phyloP scores from a whole-genome alignment of 2,329 filamentous ascomycete species.

The Thelonectria blattea region DNA sequence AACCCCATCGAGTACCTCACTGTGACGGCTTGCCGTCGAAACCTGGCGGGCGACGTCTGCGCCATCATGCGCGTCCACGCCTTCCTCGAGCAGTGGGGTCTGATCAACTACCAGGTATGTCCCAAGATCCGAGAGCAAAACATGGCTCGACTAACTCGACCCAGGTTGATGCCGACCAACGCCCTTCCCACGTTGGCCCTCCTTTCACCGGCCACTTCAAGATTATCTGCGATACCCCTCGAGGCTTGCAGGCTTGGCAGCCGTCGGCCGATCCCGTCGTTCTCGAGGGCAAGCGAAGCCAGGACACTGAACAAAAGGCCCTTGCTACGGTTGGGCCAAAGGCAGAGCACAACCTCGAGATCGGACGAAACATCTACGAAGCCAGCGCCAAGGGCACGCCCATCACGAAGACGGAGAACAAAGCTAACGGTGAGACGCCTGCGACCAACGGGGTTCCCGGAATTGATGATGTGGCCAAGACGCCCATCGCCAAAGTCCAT shows the following conservation, averaged over 20 bases:
- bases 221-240: constrained; percentile 92
- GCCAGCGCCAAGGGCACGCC: constrained; percentile 79
- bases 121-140: background rate
- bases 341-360: constrained; percentile 86
- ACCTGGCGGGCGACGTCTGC: constrained; percentile 95
- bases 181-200: constrained; percentile 92
- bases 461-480: constrained; percentile 68
- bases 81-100: constrained; percentile 97
- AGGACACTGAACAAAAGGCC: constrained; percentile 76
- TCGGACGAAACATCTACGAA: constrained; percentile 95
- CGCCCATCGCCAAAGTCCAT: constrained; percentile 72
- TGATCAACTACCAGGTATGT: constrained; percentile 95
- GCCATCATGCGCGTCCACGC: constrained; percentile 99
- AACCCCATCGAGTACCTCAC: constrained; percentile 97
- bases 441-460: constrained; percentile 68
- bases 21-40: constrained; percentile 92
- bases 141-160: constrained; percentile 36
- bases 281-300: constrained; percentile 64
- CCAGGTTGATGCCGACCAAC: constrained; percentile 93
- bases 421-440: constrained; percentile 76
- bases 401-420: constrained; percentile 72
- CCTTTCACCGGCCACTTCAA: constrained; percentile 98
- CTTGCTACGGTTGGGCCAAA: constrained; percentile 71
- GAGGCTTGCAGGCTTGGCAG: constrained; percentile 93
- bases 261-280: constrained; percentile 79